phyloP scores from a whole-genome alignment of 1,139 yeast species.

The Yamadazyma taylorii region DNA sequence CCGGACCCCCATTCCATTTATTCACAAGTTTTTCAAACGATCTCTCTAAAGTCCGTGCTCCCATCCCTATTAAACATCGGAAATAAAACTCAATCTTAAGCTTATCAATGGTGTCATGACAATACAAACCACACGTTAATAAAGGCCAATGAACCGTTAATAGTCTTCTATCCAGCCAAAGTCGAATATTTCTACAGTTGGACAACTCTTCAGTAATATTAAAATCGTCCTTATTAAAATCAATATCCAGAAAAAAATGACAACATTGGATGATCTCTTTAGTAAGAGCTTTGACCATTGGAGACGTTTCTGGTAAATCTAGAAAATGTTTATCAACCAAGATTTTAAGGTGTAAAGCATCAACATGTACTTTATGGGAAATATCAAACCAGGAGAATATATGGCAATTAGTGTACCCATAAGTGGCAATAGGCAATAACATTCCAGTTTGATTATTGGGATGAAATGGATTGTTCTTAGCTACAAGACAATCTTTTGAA shows the following conservation, averaged over 20 bases:
- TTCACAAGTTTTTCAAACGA: slow-evolving; percentile 12
- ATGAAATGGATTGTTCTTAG: slow-evolving; percentile 15
- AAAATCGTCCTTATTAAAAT: slow-evolving; percentile 9
- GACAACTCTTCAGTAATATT: slow-evolving; percentile 6
- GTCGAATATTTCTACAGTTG: background rate
- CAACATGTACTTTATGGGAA: slow-evolving; percentile 17
- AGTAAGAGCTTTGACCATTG: slow-evolving; percentile 18
- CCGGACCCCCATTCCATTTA: slow-evolving; percentile 15
- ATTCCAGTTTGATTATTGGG: slow-evolving; percentile 16
- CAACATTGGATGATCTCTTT: slow-evolving; percentile 16
- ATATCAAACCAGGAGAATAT: slow-evolving; percentile 21
- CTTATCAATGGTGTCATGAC: slow-evolving; percentile 10
- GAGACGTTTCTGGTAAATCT: slow-evolving; percentile 10
- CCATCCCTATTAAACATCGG: slow-evolving; percentile 12
- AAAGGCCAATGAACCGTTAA: slow-evolving; percentile 19
- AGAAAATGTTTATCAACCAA: slow-evolving; percentile 14
- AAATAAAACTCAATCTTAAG: slow-evolving; percentile 15
- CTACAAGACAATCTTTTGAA: slow-evolving; percentile 13
- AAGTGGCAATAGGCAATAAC: slow-evolving; percentile 17
- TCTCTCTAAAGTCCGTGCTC: slow-evolving; percentile 16
- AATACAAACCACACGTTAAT: slow-evolving; percentile 16
- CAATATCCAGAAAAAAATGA: slow-evolving; percentile 16
- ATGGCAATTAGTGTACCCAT: slow-evolving; percentile 15
- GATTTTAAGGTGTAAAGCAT: slow-evolving; percentile 15
- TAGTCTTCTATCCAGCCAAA: slow-evolving; percentile 13